Conservation (phyloP, 2,329 filamentous ascomycete species). For the Elsinoe batatas region DNA sequence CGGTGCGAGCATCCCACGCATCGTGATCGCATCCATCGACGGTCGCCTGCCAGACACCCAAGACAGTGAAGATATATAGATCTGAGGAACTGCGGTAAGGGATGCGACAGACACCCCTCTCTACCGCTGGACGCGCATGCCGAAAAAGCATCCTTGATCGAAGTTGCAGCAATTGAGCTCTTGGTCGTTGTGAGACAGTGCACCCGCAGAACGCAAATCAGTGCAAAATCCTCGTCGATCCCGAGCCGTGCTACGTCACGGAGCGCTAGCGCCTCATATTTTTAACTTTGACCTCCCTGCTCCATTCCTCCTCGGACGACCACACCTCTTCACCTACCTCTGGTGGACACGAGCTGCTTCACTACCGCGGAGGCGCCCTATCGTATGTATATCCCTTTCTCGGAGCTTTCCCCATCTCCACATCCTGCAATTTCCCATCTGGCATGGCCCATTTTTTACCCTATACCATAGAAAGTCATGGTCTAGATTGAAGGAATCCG, state of each 20-base stretch:
- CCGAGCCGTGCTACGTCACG: not conserved
- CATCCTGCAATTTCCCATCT: too few relatives aligned
- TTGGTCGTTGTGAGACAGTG: not conserved
- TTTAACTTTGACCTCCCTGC: not conserved
- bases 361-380: too few relatives aligned
- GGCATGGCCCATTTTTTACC: too few relatives aligned
- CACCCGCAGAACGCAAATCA: not conserved
- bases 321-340: not conserved
- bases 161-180: too few relatives aligned
- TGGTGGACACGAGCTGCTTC: not conserved
- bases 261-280: conserved; percentile 5
- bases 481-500: too few relatives aligned
- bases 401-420: too few relatives aligned
- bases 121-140: not conserved
- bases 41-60: not conserved
- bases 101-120: not conserved
- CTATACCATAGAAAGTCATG: too few relatives aligned
- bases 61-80: conserved; percentile 7
- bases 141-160: not conserved
- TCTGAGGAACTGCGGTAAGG: not conserved
- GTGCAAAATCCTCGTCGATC: not conserved
- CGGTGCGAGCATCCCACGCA: not conserved
- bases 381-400: too few relatives aligned
- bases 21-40: not conserved
- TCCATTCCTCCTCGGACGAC: not conserved